Conservation (phyloP, 495 filamentous ascomycete species). For the Penicillium turbatum region DNA sequence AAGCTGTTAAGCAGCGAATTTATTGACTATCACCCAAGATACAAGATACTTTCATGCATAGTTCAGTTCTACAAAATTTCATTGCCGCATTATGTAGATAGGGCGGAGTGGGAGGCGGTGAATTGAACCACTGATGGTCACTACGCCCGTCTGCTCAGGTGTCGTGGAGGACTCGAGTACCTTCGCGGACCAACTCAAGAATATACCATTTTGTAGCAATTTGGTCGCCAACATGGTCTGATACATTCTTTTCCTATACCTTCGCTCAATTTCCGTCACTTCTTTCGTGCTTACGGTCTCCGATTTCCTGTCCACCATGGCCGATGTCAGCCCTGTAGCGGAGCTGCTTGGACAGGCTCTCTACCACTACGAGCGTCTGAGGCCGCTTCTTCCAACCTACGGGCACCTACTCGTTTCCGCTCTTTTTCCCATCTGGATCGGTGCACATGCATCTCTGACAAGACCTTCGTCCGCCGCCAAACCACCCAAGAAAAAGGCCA, state of each 20-base stretch:
- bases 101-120: background rate
- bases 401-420: constrained; percentile 63
- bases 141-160: background rate
- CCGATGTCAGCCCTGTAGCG: constrained; percentile 43
- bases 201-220: constrained; percentile 7
- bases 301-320: constrained; percentile 23
- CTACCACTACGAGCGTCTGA: constrained; percentile 48
- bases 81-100: background rate
- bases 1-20: no score
- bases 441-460: constrained; percentile 64
- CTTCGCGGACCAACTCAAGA: constrained; percentile 14
- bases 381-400: constrained; percentile 60
- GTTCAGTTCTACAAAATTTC: no score
- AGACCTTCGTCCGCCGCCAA: constrained; percentile 76
- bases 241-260: constrained; percentile 6
- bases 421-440: constrained; percentile 68
- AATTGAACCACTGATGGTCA: background rate
- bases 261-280: background rate
- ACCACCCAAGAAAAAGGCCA: constrained; percentile 43
- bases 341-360: constrained; percentile 45
- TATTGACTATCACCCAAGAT: no score
- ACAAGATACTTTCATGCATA: no score
- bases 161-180: background rate
- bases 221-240: constrained; percentile 12
- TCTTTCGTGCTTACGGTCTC: background rate